Evolutionary conservation across 1,284 basidiomycete genomes (phyloP), one percentile per base, ranked within the genome.

Genomic region (Trametes pubescens): DNA sequence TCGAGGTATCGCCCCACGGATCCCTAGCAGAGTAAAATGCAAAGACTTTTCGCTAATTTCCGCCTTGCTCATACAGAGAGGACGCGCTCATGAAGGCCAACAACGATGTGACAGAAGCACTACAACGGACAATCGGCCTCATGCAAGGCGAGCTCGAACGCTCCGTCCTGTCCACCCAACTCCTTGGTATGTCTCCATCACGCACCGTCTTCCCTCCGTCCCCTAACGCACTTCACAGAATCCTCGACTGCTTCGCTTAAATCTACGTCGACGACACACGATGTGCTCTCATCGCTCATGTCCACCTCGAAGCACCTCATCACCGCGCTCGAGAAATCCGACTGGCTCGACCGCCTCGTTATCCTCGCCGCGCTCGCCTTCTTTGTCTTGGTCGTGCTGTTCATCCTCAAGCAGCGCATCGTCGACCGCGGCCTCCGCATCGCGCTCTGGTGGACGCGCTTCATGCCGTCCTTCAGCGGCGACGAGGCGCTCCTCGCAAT

Each of bases 61-160:
- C 16, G 22, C 16, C 10, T 38, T 18, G 21, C 44, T 68, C 32
- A 18, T 29, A 10, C 57, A 93, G 90, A 9, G 95, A 95, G 67
- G 95, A 98, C 70, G 85, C 85, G 0, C 82, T 98, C 10, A 95
- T 96, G 90, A 90, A 89, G 69, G 89, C 94, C 26, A 94, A 90
- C 63, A 87, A 92, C 69, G 88, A 96, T 69, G 93, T 98, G 14
- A 97, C 95, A 0, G 90, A 92, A 52, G 88, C 94, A 2, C 80
- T 98, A 5, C 88, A 92, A 55, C 86, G 95, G 37, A 98, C 95
- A 7, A 86, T 95, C 32, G 84, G 82, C 21, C 79, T 94, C 10
- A 94, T 98, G 91, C 94, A 96, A 77, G 87, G 86, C 51, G 96
- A 98, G 73, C 86, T 98, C 2, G 93, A 98, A 73, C 87, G 89